phyloP scores from a whole-genome alignment of 148 eudicot species.

The Silene latifolia region DNA sequence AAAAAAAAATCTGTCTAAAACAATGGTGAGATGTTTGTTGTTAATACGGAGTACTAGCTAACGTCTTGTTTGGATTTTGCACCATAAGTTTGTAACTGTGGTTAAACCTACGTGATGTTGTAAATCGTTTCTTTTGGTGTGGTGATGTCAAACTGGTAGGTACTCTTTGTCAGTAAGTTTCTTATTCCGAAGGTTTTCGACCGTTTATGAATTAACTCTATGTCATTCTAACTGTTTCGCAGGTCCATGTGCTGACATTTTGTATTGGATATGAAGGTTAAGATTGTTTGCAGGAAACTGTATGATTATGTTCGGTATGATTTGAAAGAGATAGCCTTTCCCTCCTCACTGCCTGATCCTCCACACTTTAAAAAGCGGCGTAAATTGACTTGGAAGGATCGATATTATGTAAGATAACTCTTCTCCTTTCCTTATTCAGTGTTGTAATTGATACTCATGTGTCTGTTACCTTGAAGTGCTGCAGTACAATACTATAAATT shows the following conservation, averaged over 20 bases:
- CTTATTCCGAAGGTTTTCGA: neutral
- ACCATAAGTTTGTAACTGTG: neutral
- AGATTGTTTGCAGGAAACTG: constrained; percentile 53
- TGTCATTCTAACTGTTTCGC: neutral
- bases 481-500: too few species aligned
- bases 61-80: neutral
- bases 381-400: constrained; percentile 67
- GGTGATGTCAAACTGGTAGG: too few species aligned
- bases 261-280: constrained; percentile 52
- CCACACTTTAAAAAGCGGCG: constrained; percentile 71
- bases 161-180: neutral
- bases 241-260: constrained; percentile 20
- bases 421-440: neutral
- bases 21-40: neutral
- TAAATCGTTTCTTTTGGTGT: neutral
- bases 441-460: neutral
- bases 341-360: constrained; percentile 87
- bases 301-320: constrained; percentile 74
- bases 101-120: neutral
- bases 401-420: constrained; percentile 50
- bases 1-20: neutral
- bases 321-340: constrained; percentile 91
- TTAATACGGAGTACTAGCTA: too few species aligned
- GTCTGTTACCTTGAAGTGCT: too few species aligned
- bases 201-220: neutral